Conservation (phyloP, 2,329 filamentous ascomycete species). For the Alternaria arborescens region DNA sequence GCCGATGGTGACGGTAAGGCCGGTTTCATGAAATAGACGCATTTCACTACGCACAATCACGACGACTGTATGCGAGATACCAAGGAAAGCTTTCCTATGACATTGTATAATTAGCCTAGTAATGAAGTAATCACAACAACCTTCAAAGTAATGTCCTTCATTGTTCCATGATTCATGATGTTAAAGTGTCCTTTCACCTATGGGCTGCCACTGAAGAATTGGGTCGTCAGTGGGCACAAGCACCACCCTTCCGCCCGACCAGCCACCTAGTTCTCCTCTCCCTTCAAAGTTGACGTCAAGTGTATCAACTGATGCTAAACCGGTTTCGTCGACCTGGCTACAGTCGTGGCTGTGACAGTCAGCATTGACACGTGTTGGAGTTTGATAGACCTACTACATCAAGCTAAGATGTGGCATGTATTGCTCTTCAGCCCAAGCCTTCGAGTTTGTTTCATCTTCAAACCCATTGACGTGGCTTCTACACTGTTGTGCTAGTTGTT, state of each 20-base stretch:
- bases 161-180: background rate
- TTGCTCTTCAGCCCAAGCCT: slow-evolving; percentile 41
- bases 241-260: slow-evolving; percentile 50
- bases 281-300: slow-evolving; percentile 36
- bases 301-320: slow-evolving; percentile 34
- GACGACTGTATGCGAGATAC: slow-evolving; percentile 14
- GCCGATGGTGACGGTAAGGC: slow-evolving; percentile 64
- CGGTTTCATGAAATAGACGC: slow-evolving; percentile 62
- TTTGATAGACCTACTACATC: slow-evolving; percentile 51
- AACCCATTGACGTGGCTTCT: slow-evolving; percentile 39
- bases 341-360: slow-evolving; percentile 36
- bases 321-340: slow-evolving; percentile 28
- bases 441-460: slow-evolving; percentile 31
- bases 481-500: slow-evolving; percentile 38
- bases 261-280: slow-evolving; percentile 35
- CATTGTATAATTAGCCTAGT: slow-evolving; percentile 21
- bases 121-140: slow-evolving; percentile 8
- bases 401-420: slow-evolving; percentile 54
- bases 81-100: slow-evolving; percentile 16
- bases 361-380: slow-evolving; percentile 10
- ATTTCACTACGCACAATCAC: slow-evolving; percentile 23
- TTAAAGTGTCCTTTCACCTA: slow-evolving; percentile 44
- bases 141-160: background rate
- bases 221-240: slow-evolving; percentile 51
- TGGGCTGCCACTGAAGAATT: slow-evolving; percentile 50